Percentiles rank a stretch among this genome's conserved stretches.
These are phyloP conservation scores for Cystofilobasidium ferigula DNA, from an alignment of 768 basidiomycete genomes.

Conservation along the genomic window DNA sequence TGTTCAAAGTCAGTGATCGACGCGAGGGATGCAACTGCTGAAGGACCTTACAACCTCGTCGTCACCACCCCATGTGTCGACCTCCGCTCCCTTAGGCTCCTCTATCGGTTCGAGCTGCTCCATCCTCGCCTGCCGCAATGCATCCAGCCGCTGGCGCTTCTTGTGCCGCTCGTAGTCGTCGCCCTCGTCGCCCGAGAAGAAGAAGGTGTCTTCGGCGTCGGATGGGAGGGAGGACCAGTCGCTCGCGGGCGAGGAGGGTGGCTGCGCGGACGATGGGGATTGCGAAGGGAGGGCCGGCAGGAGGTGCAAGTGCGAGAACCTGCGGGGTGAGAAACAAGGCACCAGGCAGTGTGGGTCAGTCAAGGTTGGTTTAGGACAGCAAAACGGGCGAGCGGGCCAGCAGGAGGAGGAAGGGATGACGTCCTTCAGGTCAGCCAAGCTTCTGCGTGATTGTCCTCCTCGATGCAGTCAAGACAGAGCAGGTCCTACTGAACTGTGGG, in stretches of 20 bases:
- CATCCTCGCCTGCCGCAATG: constrained; percentile 55
- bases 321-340: no score
- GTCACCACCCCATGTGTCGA: constrained; percentile 49
- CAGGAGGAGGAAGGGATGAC: no score
- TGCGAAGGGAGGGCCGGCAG: constrained; percentile 46
- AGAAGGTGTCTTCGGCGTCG: constrained; percentile 74
- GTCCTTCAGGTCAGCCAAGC: no score
- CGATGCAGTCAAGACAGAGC: constrained; percentile 26
- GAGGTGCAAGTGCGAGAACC: constrained; percentile 71
- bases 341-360: not conserved
- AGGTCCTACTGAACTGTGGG: constrained; percentile 26
- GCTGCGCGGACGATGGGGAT: not conserved
- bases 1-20: constrained; percentile 9
- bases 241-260: constrained; percentile 26
- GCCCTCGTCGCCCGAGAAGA: constrained; percentile 56
- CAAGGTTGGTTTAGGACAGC: not conserved
- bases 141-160: constrained; percentile 52
- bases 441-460: no score
- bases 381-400: not conserved
- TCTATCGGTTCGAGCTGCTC: constrained; percentile 41
- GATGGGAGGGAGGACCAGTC: constrained; percentile 81
- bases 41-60: constrained; percentile 53
- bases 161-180: constrained; percentile 60
- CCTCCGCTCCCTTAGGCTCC: constrained; percentile 3
- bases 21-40: not conserved